Evolutionary conservation across 352 stramenopile genomes (phyloP).

Genomic region (Globisporangium sylvaticum): DNA sequence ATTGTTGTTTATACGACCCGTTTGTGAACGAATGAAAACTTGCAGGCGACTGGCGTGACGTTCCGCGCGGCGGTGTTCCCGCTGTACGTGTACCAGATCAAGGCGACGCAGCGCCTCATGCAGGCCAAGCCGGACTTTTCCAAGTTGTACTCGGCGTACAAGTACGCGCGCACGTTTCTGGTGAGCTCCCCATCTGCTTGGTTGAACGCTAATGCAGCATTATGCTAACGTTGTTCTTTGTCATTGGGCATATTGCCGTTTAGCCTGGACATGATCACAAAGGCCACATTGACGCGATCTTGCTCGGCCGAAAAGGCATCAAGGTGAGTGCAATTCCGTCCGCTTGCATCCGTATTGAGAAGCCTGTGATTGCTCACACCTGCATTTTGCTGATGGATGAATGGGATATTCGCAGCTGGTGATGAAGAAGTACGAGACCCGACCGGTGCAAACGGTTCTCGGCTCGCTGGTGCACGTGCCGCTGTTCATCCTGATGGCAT

Average conservation of each 20-base stretch:
- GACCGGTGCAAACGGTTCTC: constrained; percentile 58
- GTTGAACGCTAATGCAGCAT: neutral
- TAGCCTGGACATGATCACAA: constrained; percentile 38
- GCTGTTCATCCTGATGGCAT: constrained; percentile 67
- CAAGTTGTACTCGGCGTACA: constrained; percentile 69
- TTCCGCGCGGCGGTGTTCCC: constrained; percentile 66
- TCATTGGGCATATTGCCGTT: neutral
- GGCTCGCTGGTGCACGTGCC: constrained; percentile 67
- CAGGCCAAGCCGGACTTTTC: constrained; percentile 50
- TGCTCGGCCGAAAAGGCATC: constrained; percentile 42
- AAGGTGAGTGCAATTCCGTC: constrained; percentile 20
- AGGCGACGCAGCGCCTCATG: constrained; percentile 59
- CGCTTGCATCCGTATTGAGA: neutral
- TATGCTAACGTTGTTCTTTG: neutral
- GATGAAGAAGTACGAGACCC: constrained; percentile 76
- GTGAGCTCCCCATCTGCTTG: constrained; percentile 21
- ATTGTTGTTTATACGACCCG: neutral
- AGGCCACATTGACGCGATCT: constrained; percentile 44
- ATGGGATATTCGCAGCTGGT: constrained; percentile 26
- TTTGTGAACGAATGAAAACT: neutral
- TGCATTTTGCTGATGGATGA: neutral
- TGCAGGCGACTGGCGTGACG: constrained; percentile 52
- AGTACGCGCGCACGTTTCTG: constrained; percentile 65
- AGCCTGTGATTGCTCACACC: neutral
- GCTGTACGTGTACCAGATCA: constrained; percentile 71